phyloP scores from a whole-genome alignment of 179 eudicot genomes.

The Silene coronaria region DNA sequence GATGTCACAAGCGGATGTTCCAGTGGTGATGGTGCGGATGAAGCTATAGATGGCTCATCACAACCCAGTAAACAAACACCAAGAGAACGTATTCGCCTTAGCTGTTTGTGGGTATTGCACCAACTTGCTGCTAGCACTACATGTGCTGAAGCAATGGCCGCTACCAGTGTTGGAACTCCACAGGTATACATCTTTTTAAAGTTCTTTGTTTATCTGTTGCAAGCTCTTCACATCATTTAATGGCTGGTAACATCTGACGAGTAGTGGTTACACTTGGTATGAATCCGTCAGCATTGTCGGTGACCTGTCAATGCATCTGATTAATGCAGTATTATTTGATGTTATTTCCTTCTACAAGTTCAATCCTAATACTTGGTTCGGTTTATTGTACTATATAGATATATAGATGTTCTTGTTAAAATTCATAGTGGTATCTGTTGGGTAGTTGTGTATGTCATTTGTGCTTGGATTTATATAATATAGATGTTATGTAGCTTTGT shows the following conservation, averaged over 20 bases:
- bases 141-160: conserved; percentile 99
- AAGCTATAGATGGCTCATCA: conserved; percentile 46
- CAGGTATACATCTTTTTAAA: conserved; percentile 46
- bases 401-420: too few relatives aligned
- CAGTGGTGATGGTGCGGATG: conserved; percentile 37
- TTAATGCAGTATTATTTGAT: background rate
- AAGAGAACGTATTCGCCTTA: conserved; percentile 91
- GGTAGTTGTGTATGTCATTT: background rate
- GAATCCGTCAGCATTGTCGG: background rate
- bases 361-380: too few relatives aligned
- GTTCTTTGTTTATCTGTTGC: background rate
- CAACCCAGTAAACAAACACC: conserved; percentile 67
- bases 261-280: background rate
- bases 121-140: conserved; percentile 98
- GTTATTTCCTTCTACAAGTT: background rate
- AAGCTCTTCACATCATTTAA: background rate
- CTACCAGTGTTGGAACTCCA: conserved; percentile 96
- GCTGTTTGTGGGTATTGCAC: conserved; percentile 95
- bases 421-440: background rate
- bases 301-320: background rate
- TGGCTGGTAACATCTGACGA: background rate
- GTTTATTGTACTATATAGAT: too few relatives aligned
- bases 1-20: conserved; percentile 38
- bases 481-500: background rate
- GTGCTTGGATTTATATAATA: background rate